Evolutionary conservation across 148 eudicot genomes (phyloP).

Genomic region (Camellia lanceoleosa): DNA sequence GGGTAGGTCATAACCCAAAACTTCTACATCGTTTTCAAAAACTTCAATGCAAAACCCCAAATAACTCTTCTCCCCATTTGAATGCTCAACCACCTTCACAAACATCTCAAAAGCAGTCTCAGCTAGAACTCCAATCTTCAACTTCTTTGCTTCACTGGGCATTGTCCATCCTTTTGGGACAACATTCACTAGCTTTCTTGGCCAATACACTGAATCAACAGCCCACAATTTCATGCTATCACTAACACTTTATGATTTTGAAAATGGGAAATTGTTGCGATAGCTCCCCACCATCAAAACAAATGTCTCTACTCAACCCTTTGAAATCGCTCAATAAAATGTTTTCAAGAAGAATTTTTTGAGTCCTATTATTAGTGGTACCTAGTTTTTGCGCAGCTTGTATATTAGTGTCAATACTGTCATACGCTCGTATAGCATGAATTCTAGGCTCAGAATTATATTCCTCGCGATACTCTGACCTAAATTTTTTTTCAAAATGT

Average conservation of each 20-base stretch:
- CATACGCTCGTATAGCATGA: slow-evolving; percentile 44
- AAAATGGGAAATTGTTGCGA: not conserved
- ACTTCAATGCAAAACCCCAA: slow-evolving; percentile 20
- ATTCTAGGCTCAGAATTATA: slow-evolving; percentile 27
- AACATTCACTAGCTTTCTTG: slow-evolving; percentile 28
- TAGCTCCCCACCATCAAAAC: slow-evolving; percentile 18
- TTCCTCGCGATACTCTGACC: slow-evolving; percentile 28
- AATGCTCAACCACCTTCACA: slow-evolving; percentile 29
- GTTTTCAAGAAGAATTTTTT: slow-evolving; percentile 12
- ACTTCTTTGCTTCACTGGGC: slow-evolving; percentile 29
- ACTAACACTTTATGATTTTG: slow-evolving; percentile 2
- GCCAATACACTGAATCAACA: slow-evolving; percentile 34
- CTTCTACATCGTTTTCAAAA: not conserved
- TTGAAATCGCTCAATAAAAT: slow-evolving; percentile 29
- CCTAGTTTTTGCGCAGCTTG: slow-evolving; percentile 16
- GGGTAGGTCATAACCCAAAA: not conserved
- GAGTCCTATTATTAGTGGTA: not conserved
- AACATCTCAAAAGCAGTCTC: slow-evolving; percentile 35
- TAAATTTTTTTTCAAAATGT: slow-evolving; percentile 20
- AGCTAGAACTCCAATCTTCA: slow-evolving; percentile 46
- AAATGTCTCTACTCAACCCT: slow-evolving; percentile 36
- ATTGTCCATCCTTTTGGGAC: slow-evolving; percentile 53
- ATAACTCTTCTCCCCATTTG: not conserved
- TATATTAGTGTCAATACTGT: slow-evolving; percentile 25
- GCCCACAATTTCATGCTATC: slow-evolving; percentile 3